These are phyloP conservation scores for Chloranthus sessilifolius DNA, from an alignment of 164 flowering plant genomes.

Conservation along the genomic window DNA sequence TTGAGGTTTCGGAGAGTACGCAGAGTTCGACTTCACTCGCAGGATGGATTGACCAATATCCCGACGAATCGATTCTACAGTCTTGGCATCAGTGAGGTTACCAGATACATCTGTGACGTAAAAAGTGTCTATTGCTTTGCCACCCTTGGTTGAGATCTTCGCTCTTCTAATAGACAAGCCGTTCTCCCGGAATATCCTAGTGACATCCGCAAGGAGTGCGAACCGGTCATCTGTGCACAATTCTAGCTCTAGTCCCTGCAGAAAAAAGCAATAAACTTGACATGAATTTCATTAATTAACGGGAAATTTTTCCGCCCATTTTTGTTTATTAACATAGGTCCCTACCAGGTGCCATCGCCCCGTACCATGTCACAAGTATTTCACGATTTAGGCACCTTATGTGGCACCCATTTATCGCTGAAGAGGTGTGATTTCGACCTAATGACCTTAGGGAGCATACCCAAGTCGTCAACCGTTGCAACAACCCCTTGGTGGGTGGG, in stretches of 20 bases:
- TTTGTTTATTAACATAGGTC: too few species aligned
- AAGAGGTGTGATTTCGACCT: too few species aligned
- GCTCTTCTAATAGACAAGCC: slow-evolving; percentile 70
- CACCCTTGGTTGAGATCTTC: slow-evolving; percentile 61
- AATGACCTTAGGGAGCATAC: too few species aligned
- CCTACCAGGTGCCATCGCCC: too few species aligned
- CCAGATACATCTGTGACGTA: slow-evolving; percentile 77
- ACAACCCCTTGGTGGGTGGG: too few species aligned
- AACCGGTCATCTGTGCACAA: slow-evolving; percentile 61
- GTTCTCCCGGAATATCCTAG: slow-evolving; percentile 81
- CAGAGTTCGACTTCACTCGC: slow-evolving; percentile 43
- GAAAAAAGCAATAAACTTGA: slow-evolving; percentile 5
- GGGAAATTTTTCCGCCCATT: too few species aligned
- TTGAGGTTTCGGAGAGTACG: slow-evolving; percentile 26
- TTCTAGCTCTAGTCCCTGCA: slow-evolving; percentile 78
- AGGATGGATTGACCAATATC: slow-evolving; percentile 56
- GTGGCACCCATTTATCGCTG: too few species aligned
- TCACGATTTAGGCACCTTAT: too few species aligned
- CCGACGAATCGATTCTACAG: slow-evolving; percentile 53
- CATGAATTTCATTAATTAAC: neutral
- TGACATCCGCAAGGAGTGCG: slow-evolving; percentile 58
- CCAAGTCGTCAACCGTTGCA: too few species aligned
- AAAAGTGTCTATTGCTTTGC: slow-evolving; percentile 68
- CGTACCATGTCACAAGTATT: too few species aligned
- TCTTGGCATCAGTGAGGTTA: slow-evolving; percentile 59